Evolutionary conservation across 2,329 filamentous ascomycete genomes (phyloP), one percentile per base, ranked within the genome.

Genomic region (Lojkania enalia): DNA sequence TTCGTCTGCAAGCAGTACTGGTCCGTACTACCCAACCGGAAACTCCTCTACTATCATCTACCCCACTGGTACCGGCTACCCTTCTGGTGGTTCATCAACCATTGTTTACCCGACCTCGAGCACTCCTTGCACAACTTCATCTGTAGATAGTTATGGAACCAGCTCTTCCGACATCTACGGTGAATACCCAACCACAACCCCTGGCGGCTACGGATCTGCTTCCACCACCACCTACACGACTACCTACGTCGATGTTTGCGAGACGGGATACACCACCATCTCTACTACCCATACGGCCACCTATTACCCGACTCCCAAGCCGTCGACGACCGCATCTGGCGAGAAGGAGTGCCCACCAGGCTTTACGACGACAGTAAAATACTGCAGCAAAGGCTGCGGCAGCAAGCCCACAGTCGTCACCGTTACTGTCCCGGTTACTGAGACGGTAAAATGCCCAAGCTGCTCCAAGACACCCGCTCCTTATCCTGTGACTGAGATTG

Each of bases 231-330:
- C 54, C 1, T 62, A 61, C 40, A 58, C 57, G 12, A 61, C 60
- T 3, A 55, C 58, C 9, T 66, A 67, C 41, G 46, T 66, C 19
- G 64, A 69, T 33, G 46, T 67, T 36, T 67, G 65, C 61, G 46
- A 58, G 13, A 66, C 64, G 7, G 64, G 65, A n/a, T 60, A 63
- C 49, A 64, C 60, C 13, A 67, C 65, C 12, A 54, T 57, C 35
- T 57, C 55, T 5, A 61, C 57, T 27, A 63, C 60, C 11, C 52
- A 58, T 14, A 60, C 57, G 7, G 53, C 54, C 5, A 58, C 54
- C n/a, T 58, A 58, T 42, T 46, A 54, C 39, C 51, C 53, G 12
- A 46, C 46, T 4, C 44, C 53, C 19, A 35, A 46, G 3, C 37
- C 44, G 11, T 32, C 31, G 16, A 39, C 44, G 23, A 37, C 38